Base-by-base conservation (phyloP, 2,329 filamentous ascomycete species). In the Exophiala sideris region DNA sequence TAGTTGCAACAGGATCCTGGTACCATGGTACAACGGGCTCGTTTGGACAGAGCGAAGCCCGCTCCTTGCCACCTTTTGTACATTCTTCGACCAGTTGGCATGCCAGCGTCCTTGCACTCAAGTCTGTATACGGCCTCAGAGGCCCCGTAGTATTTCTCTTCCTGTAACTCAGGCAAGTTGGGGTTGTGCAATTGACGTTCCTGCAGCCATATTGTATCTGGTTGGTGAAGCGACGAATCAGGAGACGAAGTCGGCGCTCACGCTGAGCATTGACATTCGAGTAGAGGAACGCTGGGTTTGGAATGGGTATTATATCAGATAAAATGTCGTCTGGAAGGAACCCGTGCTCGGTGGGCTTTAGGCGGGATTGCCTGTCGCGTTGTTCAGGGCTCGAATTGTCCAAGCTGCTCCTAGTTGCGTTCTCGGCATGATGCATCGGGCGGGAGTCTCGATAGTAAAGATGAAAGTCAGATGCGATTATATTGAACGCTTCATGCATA, bases 151-250 rank as follows among this genome's bases (percentile, higher is more conserved):
- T 80, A 38, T 85, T 73, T 61, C 87, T 81, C 69, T 81, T 87
- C 51, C 88, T 84, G 68, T 83, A 90, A 57, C 85, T 90, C 66
- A 92, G 87, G 73, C 91, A 96, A 11, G 89, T 92, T 11, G 89
- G 73, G 1, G 85, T 92, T 34, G 76, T 77, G 71, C 91, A 96
- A 48, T 78, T 75, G 49, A 78, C 74, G 60, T 81, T 82, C 58
- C 82, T 83, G 68, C 91, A 96, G 59, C 91, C 91, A 61, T 88
- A 81, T 52, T 90, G 83, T n/a, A 96, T 81, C 71, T 96, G 91
- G 33, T 82, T 76, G 46, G 91, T 84, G 67, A 88, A 95, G 64
- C 62, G 62, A 42, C 64, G 62, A 48, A 62, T 57, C 48, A 63
- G 50, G 20, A 51, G 55, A 50, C 58, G 63, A 42, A 56, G 56